A percentile compares a stretch with the other conserved stretches of the same genome.
Conservation (phyloP, 2,329 filamentous ascomycete species). For the Tolypocladium amazonense region DNA sequence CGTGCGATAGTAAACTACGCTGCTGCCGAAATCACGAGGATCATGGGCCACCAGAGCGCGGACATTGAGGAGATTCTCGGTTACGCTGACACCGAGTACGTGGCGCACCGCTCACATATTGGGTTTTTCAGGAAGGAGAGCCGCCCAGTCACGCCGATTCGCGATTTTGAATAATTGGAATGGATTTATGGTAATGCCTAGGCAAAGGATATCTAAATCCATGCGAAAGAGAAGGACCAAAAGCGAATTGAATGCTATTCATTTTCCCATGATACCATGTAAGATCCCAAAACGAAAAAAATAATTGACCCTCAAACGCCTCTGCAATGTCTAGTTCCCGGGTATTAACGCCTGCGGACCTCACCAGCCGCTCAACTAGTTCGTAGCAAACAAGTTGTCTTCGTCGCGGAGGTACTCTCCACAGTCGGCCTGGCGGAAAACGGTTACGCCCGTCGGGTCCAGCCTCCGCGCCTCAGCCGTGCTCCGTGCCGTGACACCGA, state of each 20-base stretch:
- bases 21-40: conserved; percentile 69
- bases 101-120: conserved; percentile 80
- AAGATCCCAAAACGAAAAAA: not conserved
- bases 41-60: conserved; percentile 73
- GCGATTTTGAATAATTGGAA: conserved; percentile 4
- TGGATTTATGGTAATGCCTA: not conserved
- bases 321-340: not conserved
- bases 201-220: not conserved
- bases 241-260: not conserved
- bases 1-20: conserved; percentile 88
- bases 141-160: conserved; percentile 38
- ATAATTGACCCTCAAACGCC: not conserved
- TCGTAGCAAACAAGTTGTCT: conserved; percentile 44
- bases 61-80: conserved; percentile 75
- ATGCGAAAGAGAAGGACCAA: not conserved
- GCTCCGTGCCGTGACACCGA: conserved; percentile 81
- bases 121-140: conserved; percentile 55
- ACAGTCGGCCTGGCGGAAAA: conserved; percentile 86
- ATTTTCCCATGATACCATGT: not conserved
- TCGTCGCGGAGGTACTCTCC: conserved; percentile 90
- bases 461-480: conserved; percentile 73
- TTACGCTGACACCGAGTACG: conserved; percentile 91
- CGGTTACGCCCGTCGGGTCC: conserved; percentile 82
- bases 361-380: not conserved
- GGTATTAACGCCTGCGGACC: not conserved